phyloP scores from a whole-genome alignment of 768 basidiomycete genomes.

The Lepiota venenata region DNA sequence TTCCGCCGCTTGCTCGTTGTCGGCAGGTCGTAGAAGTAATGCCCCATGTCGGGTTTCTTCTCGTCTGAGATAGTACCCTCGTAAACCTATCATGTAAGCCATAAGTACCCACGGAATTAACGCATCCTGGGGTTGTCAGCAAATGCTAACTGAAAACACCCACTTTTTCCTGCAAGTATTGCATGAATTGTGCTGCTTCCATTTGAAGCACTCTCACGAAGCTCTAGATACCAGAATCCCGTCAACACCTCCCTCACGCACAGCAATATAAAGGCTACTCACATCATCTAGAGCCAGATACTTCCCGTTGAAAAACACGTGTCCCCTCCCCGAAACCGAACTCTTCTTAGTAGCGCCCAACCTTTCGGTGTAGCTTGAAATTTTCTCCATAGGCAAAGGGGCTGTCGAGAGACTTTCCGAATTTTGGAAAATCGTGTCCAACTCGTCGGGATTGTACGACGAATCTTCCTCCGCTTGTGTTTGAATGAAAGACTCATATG shows the following conservation, averaged over 20 bases:
- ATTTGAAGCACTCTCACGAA: slow-evolving; percentile 63
- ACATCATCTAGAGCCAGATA: slow-evolving; percentile 68
- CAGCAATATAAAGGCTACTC: slow-evolving; percentile 20
- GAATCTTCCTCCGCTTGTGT: slow-evolving; percentile 25
- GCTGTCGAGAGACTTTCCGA: slow-evolving; percentile 34
- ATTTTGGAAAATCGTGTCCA: slow-evolving; percentile 14
- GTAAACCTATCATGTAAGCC: slow-evolving; percentile 44
- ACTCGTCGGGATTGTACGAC: slow-evolving; percentile 16
- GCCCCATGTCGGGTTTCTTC: slow-evolving; percentile 46
- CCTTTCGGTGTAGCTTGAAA: slow-evolving; percentile 53
- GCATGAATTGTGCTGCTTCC: slow-evolving; percentile 56
- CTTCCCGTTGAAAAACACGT: slow-evolving; percentile 90
- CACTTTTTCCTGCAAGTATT: slow-evolving; percentile 73
- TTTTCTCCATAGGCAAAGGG: slow-evolving; percentile 37
- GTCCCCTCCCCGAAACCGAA: slow-evolving; percentile 42
- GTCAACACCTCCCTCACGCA: background rate
- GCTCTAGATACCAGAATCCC: slow-evolving; percentile 35
- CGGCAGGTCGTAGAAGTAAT: slow-evolving; percentile 90
- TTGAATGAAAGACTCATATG: slow-evolving; percentile 35
- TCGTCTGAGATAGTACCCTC: slow-evolving; percentile 52
- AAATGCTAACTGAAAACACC: slow-evolving; percentile 11
- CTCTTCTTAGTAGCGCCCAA: slow-evolving; percentile 44
- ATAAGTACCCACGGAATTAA: background rate
- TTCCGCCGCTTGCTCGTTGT: slow-evolving; percentile 71
- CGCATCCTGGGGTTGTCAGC: background rate